Percentiles rank a stretch among this genome's conserved stretches.
Evolutionary conservation across 1,284 basidiomycete species (phyloP).

Genomic region (Apiotrichum gamsii): DNA sequence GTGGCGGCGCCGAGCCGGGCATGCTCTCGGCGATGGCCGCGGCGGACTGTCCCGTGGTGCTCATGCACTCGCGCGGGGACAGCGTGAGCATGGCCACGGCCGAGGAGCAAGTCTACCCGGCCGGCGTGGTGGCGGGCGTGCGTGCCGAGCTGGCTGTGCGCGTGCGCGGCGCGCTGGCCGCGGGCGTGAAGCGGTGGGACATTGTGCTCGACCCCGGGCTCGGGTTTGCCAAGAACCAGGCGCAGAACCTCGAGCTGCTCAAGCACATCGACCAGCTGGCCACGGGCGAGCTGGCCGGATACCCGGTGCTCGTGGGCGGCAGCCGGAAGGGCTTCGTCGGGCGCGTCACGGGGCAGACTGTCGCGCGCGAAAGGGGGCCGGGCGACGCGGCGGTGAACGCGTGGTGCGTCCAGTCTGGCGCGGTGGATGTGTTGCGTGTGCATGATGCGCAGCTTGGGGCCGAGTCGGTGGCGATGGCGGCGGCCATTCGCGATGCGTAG

Average conservation of each 20-base stretch:
- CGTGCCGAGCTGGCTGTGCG: slow-evolving; percentile 65
- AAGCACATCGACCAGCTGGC: slow-evolving; percentile 54
- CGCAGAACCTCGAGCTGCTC: slow-evolving; percentile 69
- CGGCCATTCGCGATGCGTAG: slow-evolving; percentile 46
- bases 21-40: slow-evolving; percentile 66
- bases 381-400: slow-evolving; percentile 77
- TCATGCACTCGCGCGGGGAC: slow-evolving; percentile 91
- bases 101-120: slow-evolving; percentile 61
- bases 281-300: slow-evolving; percentile 38
- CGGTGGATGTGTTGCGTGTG: slow-evolving; percentile 65
- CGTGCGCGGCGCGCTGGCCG: slow-evolving; percentile 63
- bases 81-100: slow-evolving; percentile 54
- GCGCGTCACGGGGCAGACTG: slow-evolving; percentile 48
- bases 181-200: slow-evolving; percentile 81
- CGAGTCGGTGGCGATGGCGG: slow-evolving; percentile 56
- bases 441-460: slow-evolving; percentile 71
- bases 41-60: slow-evolving; percentile 59
- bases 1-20: slow-evolving; percentile 57
- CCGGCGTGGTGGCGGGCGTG: slow-evolving; percentile 63
- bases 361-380: slow-evolving; percentile 61
- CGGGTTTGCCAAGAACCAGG: slow-evolving; percentile 84
- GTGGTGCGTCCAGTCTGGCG: slow-evolving; percentile 68
- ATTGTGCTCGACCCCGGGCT: slow-evolving; percentile 89
- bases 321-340: slow-evolving; percentile 83
- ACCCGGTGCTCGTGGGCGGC: slow-evolving; percentile 68